These are phyloP conservation scores for Falciphora oryzae DNA, from an alignment of 2,329 filamentous ascomycete species.

Conservation along the genomic window DNA sequence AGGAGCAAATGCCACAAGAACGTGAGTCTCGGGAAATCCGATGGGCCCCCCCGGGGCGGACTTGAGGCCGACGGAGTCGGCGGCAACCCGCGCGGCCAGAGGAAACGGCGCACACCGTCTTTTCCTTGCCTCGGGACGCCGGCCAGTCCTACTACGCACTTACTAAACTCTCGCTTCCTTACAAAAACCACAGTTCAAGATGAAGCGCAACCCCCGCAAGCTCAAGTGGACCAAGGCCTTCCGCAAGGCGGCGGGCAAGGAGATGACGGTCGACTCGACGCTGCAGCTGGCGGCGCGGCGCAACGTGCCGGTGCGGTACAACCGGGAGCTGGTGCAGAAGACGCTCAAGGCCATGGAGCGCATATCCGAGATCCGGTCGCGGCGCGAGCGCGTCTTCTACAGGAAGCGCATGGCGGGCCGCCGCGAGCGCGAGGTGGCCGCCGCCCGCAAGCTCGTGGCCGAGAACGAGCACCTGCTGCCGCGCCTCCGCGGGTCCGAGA, in stretches of 20 bases:
- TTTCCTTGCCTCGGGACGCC: neutral
- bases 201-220: conserved; percentile 97
- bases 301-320: conserved; percentile 93
- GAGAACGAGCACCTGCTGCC: conserved; percentile 91
- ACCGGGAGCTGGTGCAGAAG: conserved; percentile 81
- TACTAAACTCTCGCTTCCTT: neutral
- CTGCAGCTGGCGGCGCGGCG: conserved; percentile 83
- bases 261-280: conserved; percentile 89
- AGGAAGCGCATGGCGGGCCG: conserved; percentile 90
- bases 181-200: conserved; percentile 62
- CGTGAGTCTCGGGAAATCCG: conserved; percentile 25
- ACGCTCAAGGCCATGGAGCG: conserved; percentile 91
- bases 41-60: neutral
- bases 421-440: conserved; percentile 71
- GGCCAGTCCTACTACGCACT: neutral
- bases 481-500: conserved; percentile 59
- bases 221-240: conserved; percentile 96
- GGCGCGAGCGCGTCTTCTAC: conserved; percentile 88
- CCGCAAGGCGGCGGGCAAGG: conserved; percentile 76
- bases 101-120: neutral
- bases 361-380: conserved; percentile 75
- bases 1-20: conserved; percentile 56
- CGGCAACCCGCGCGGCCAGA: too few relatives aligned
- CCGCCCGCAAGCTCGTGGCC: conserved; percentile 80
- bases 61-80: neutral